Conservation (phyloP, 2,329 filamentous ascomycete species). For the Chaetothyriales sp. region DNA sequence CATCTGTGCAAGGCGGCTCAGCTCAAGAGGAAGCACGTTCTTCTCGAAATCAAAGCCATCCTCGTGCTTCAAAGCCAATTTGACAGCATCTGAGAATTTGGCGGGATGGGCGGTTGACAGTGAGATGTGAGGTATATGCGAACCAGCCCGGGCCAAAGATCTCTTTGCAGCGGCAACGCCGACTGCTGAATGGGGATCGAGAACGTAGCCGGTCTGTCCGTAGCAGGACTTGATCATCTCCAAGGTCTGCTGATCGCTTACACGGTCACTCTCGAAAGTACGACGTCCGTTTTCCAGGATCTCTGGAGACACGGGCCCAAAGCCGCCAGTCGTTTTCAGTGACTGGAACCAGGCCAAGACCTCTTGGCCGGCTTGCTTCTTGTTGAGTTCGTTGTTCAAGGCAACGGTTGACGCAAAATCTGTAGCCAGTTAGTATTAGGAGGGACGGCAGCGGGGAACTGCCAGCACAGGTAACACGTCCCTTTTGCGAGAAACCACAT, state of each 20-base stretch:
- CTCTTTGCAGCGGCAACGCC: slow-evolving; percentile 64
- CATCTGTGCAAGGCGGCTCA: too few relatives aligned
- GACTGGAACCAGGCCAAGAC: slow-evolving; percentile 66
- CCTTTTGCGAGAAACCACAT: slow-evolving; percentile 84
- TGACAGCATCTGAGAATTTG: slow-evolving; percentile 81
- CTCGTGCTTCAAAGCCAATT: slow-evolving; percentile 58
- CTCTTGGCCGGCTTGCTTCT: slow-evolving; percentile 44
- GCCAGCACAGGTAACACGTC: too few relatives aligned
- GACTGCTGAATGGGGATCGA: slow-evolving; percentile 87
- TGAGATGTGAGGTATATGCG: slow-evolving; percentile 20
- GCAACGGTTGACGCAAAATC: too few relatives aligned
- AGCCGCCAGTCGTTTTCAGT: slow-evolving; percentile 69
- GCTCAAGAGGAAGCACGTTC: too few relatives aligned
- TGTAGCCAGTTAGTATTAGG: too few relatives aligned
- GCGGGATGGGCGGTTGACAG: slow-evolving; percentile 91
- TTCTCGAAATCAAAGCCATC: slow-evolving; percentile 61
- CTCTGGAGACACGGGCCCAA: slow-evolving; percentile 61
- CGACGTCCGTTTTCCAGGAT: slow-evolving; percentile 57
- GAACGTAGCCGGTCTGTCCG: slow-evolving; percentile 51
- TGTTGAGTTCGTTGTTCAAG: slow-evolving; percentile 40
- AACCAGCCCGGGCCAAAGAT: slow-evolving; percentile 41
- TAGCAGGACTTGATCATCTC: slow-evolving; percentile 50
- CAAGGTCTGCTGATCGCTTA: slow-evolving; percentile 52
- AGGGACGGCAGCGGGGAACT: too few relatives aligned
- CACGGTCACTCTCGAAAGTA: slow-evolving; percentile 68